Evolutionary conservation across 2,329 filamentous ascomycete species (phyloP).

Genomic region (Microcera coccophila): DNA sequence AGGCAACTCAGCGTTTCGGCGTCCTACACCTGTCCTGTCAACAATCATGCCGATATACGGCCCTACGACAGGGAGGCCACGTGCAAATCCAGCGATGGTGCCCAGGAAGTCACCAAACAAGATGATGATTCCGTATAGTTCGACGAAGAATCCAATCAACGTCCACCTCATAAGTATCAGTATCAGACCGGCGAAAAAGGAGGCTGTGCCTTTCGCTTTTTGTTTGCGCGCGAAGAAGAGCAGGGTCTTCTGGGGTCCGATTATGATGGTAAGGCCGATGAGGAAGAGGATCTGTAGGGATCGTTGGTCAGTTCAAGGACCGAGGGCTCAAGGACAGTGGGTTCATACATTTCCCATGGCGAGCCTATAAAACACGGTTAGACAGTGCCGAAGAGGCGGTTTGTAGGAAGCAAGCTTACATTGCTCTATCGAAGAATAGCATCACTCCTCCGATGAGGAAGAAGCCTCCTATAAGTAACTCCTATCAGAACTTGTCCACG

Average conservation of each 20-base stretch:
- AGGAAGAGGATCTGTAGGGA: conserved; percentile 83
- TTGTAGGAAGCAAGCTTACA: conserved; percentile 62
- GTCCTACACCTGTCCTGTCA: conserved; percentile 65
- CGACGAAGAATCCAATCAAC: conserved; percentile 82
- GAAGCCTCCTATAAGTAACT: conserved; percentile 65
- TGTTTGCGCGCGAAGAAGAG: conserved; percentile 92
- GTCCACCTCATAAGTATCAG: conserved; percentile 91
- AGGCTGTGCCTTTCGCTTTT: conserved; percentile 86
- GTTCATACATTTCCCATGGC: conserved; percentile 91
- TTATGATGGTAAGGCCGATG: conserved; percentile 91
- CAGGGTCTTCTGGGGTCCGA: conserved; percentile 85
- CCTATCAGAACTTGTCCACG: conserved; percentile 13
- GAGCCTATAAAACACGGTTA: conserved; percentile 59
- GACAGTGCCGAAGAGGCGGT: no score
- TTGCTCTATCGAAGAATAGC: conserved; percentile 95
- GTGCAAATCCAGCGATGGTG: conserved; percentile 83
- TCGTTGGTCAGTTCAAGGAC: conserved; percentile 12
- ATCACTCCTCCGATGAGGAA: conserved; percentile 93
- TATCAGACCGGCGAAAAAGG: conserved; percentile 77
- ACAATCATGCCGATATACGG: conserved; percentile 75
- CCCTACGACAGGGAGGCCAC: conserved; percentile 78
- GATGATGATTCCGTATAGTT: conserved; percentile 88
- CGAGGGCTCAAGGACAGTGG: conserved; percentile 7
- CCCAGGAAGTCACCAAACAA: conserved; percentile 95
- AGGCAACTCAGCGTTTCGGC: conserved; percentile 72